Evolutionary conservation across 2,329 filamentous ascomycete genomes (phyloP), one percentile per base, ranked within the genome.

Genomic region (Ceratocystis variospora): DNA sequence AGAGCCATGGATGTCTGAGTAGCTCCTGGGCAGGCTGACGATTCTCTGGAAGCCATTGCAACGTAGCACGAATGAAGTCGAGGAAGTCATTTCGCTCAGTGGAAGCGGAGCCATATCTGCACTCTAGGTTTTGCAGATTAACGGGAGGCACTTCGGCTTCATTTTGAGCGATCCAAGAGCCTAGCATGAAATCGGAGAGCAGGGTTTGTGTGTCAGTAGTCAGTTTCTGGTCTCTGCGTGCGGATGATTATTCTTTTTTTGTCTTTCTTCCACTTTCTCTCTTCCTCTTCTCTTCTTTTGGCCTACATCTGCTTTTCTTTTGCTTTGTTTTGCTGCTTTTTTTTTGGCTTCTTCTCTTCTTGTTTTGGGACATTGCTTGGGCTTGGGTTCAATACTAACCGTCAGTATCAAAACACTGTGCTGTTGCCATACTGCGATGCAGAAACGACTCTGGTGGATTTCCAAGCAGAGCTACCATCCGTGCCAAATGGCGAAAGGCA

Each of bases 41-140:
- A 4, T 65, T 63, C 48, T 67, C 66, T n/a, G 66, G 66, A 15
- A 67, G 63, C 66, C 66, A 67, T n/a, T 64, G 57, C 46, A 67
- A 37, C 46, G 65, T 63, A 3, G 57, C n/a, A 5, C 41, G 57
- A 17, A 67, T 61, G 41, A 67, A 67, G 28, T 65, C 61, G 22
- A 67, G 53, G 44, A 67, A 67, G 12, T 45, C 63, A 10, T 65
- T 33, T 8, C 41, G 48, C 37, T 67, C 66, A 8, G 48, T 46
- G 15, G 48, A 48, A 31, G 31, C 61, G 17, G 55, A 59, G 15
- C 57, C 55, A 19, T 65, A 67, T n/a, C 66, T 31, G 7, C 57
- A 57, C 22, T 67, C 66, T 4, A 67, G 55, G 31, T 55, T 67
- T 45, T 65, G 62, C 22, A 67, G 37, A 48, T 31, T 46, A n/a